A percentile compares a stretch with the other conserved stretches of the same genome.
These are phyloP conservation scores for Xylariomycetidae sp. DNA, from an alignment of 2,329 filamentous ascomycete species.

Conservation along the genomic window DNA sequence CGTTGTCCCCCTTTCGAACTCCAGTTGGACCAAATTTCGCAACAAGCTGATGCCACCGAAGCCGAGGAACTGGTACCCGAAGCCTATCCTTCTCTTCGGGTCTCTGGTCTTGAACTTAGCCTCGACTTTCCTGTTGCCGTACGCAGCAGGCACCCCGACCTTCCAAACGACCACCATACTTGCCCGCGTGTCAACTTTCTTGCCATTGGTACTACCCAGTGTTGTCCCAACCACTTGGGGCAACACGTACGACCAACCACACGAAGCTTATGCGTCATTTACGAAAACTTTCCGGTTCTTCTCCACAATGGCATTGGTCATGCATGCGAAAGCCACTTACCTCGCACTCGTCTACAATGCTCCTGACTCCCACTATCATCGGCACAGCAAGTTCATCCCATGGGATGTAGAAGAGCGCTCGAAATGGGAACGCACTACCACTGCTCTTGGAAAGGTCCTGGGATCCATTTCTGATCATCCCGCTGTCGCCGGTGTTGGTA, in stretches of 20 bases:
- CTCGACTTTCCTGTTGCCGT: conserved; percentile 33
- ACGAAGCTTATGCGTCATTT: conserved; percentile 34
- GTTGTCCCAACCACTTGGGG: conserved; percentile 46
- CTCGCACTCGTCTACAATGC: conserved; percentile 39
- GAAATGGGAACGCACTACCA: conserved; percentile 38
- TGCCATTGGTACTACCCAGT: conserved; percentile 39
- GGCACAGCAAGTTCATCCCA: conserved; percentile 39
- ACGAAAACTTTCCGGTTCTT: conserved; percentile 41
- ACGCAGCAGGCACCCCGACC: conserved; percentile 32
- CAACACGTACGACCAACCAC: conserved; percentile 33
- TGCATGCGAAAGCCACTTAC: conserved; percentile 40
- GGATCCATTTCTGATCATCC: conserved; percentile 51
- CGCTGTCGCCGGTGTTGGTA: conserved; percentile 48
- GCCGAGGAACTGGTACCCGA: conserved; percentile 37
- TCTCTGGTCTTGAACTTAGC: conserved; percentile 30
- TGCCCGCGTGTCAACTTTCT: conserved; percentile 34
- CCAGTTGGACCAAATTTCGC: conserved; percentile 24
- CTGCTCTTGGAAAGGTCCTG: conserved; percentile 38
- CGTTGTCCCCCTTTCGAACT: conserved; percentile 22
- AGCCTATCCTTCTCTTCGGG: conserved; percentile 28
- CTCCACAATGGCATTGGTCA: conserved; percentile 34
- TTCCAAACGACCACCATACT: conserved; percentile 31
- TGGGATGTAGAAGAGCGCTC: conserved; percentile 39
- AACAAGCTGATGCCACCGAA: conserved; percentile 32
- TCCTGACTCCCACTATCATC: conserved; percentile 41